Evolutionary conservation across 768 basidiomycete species (phyloP).

Genomic region (Exidia glandulosa): DNA sequence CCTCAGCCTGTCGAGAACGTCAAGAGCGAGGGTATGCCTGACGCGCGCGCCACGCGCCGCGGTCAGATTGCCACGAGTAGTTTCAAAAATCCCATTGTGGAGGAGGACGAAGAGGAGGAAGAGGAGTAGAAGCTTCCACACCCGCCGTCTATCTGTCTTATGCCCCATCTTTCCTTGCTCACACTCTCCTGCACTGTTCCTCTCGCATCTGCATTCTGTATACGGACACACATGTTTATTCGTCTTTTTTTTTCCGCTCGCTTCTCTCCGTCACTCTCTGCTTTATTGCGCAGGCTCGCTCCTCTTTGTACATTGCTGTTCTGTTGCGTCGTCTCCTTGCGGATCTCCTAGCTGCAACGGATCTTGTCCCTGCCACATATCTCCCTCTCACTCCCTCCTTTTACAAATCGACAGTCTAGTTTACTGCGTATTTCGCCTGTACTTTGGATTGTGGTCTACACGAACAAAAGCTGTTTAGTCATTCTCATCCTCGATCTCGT

Average conservation of each 20-base stretch:
- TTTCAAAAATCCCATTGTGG: slow-evolving; percentile 39
- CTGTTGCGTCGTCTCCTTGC: no score
- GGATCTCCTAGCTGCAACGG: no score
- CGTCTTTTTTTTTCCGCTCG: background rate
- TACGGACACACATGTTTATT: no score
- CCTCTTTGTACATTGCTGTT: background rate
- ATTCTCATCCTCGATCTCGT: background rate
- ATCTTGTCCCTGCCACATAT: background rate
- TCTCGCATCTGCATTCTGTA: no score
- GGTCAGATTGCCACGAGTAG: background rate
- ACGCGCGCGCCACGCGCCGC: background rate
- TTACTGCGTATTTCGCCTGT: background rate
- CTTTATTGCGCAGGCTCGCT: background rate
- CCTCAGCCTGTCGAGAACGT: slow-evolving; percentile 48
- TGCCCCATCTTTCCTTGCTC: background rate
- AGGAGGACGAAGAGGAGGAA: slow-evolving; percentile 78
- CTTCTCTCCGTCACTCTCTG: background rate
- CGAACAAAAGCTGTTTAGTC: background rate
- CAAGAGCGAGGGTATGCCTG: slow-evolving; percentile 47
- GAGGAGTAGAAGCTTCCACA: slow-evolving; percentile 3
- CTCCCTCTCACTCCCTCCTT: background rate
- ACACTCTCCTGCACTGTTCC: background rate
- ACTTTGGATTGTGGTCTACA: background rate
- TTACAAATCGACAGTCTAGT: background rate
- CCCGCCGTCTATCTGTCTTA: slow-evolving; percentile 4